Percentiles rank a stretch among this genome's conserved stretches.
Evolutionary conservation across 768 basidiomycete genomes (phyloP).

Genomic region (Filobasidium wieringae): DNA sequence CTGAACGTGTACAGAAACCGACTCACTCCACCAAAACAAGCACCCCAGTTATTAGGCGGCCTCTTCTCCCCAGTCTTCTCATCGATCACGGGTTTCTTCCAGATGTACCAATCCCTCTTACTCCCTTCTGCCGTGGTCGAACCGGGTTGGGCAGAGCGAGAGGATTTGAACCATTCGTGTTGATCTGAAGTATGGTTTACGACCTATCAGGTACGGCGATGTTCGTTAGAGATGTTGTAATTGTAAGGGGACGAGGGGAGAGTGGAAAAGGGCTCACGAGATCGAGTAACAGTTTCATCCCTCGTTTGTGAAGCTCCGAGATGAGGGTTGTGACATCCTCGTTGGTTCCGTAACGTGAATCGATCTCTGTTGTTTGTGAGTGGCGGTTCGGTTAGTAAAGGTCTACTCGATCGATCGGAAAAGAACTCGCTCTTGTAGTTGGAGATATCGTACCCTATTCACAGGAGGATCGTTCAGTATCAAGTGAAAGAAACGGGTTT

Average conservation of each 20-base stretch:
- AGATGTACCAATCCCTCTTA: conserved; percentile 67
- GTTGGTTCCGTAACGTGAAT: conserved; percentile 45
- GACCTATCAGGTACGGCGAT: neutral
- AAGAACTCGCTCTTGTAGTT: conserved; percentile 3
- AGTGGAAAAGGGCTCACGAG: conserved; percentile 49
- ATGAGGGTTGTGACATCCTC: conserved; percentile 17
- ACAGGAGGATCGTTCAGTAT: neutral
- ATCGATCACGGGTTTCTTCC: conserved; percentile 52
- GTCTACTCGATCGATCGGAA: neutral
- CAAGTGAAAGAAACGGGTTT: neutral
- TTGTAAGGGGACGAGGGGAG: conserved; percentile 43
- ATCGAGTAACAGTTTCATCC: conserved; percentile 68
- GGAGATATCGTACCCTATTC: conserved; percentile 2
- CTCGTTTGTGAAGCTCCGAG: conserved; percentile 46
- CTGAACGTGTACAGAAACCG: neutral
- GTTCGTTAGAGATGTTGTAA: conserved; percentile 39
- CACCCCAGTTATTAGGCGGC: conserved; percentile 62
- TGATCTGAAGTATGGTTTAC: conserved; percentile 26
- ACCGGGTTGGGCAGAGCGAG: conserved; percentile 34
- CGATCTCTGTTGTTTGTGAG: conserved; percentile 40
- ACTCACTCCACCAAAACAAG: conserved; percentile 3
- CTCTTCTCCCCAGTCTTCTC: conserved; percentile 45
- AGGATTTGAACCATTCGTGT: conserved; percentile 61
- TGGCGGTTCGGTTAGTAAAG: no score
- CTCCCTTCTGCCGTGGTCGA: conserved; percentile 43